phyloP scores from a whole-genome alignment of 768 basidiomycete genomes.

The Mycena filopes region DNA sequence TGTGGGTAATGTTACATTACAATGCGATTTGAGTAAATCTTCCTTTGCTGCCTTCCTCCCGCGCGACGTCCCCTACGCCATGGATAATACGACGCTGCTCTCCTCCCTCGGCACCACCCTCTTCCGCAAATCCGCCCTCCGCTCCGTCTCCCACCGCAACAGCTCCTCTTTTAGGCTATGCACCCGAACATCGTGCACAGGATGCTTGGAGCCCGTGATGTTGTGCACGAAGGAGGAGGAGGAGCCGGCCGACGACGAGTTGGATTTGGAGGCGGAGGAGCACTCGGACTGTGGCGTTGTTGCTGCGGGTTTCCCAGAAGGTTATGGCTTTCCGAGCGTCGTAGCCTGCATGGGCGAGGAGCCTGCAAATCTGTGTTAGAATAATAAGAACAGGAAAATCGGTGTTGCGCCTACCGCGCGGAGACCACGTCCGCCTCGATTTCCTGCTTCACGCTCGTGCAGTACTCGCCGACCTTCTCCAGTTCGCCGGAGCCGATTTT shows the following conservation, averaged over 20 bases:
- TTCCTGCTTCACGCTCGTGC: slow-evolving; percentile 86
- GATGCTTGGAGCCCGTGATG: slow-evolving; percentile 72
- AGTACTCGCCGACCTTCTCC: slow-evolving; percentile 74
- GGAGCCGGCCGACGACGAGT: no score
- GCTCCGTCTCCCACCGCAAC: slow-evolving; percentile 72
- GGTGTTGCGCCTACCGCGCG: slow-evolving; percentile 63
- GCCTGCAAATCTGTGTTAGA: slow-evolving; percentile 51
- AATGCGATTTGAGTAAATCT: not conserved
- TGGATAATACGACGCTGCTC: slow-evolving; percentile 18
- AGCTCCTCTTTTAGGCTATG: slow-evolving; percentile 73
- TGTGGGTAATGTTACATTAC: slow-evolving; percentile 29
- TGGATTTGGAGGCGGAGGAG: slow-evolving; percentile 41
- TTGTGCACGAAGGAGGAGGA: slow-evolving; percentile 47
- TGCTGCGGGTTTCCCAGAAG: slow-evolving; percentile 82
- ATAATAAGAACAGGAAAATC: slow-evolving; percentile 3
- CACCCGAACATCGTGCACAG: slow-evolving; percentile 73
- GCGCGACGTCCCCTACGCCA: no score
- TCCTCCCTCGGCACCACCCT: slow-evolving; percentile 12
- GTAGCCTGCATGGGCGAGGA: slow-evolving; percentile 93
- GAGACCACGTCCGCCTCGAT: slow-evolving; percentile 94
- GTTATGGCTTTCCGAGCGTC: slow-evolving; percentile 83
- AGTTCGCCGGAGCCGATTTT: slow-evolving; percentile 83
- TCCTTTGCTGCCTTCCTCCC: no score
- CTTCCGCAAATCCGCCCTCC: slow-evolving; percentile 41
- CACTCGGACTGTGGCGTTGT: slow-evolving; percentile 55